Base-by-base conservation (phyloP, 768 basidiomycete genomes). In the Leucosporidium scottii region DNA sequence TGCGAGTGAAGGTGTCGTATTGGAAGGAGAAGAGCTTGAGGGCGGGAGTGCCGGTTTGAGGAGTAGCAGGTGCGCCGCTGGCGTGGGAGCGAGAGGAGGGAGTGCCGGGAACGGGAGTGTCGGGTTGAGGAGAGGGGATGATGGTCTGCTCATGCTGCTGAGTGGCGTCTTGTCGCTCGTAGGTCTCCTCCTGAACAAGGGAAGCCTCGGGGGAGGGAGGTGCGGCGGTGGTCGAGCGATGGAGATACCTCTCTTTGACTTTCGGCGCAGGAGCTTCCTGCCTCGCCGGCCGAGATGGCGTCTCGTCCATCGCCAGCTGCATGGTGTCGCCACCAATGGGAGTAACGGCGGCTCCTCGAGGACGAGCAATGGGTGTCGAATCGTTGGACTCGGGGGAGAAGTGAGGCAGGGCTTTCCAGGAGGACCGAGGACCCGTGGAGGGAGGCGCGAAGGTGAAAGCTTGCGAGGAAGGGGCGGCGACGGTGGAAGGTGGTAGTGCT, bases 1-100 rank as follows among this genome's bases (percentile, higher is more conserved):
- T 90, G 54, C 92, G 85, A 1, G 94, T 99, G 76, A 90, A 93
- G 0, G 94, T 97, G 78, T 99, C 94, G 75, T 97, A 98, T 71
- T 91, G 87, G 61, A 93, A 89, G 75, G 92, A 89, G 79, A 98
- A 97, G 48, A 97, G 82, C 18, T 72, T 75, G 28, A 78, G 70
- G 1, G 69, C 64, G 6, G 62, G 0, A 47, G 47, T 7, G 61
- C 56, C 3, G 48, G 50, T 30, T 36, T 15, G 8, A 31, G 60
- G 12, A 58, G 64, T 21, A 13, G 36, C 7, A 25, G 51, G 57
- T 1, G 30, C 27, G 36, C 28, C 34, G 34, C 12, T 36, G 34
- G 55, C 8, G 31, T 36, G 7, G 17, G 56, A 30, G 53, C 57
- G 2, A 23, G 36, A 21, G 57, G 25, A 23, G 50, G 23, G 25